Base-by-base conservation (phyloP, 192 early-diverging fungal species). In the Oehlia diaphana region DNA sequence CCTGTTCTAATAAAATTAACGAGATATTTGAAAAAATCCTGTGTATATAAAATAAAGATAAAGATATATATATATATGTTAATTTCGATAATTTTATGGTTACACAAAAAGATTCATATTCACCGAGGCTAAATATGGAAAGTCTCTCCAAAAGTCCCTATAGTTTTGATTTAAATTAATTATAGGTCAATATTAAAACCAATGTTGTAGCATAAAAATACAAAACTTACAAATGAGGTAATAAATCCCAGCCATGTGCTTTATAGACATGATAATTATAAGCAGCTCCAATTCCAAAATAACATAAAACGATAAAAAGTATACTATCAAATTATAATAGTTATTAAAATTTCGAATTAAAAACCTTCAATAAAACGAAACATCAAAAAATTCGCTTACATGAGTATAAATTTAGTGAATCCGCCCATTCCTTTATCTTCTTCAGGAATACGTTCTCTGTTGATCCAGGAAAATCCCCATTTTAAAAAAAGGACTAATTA, bases 131-230 rank as follows among this genome's bases (percentile, higher is more conserved):
- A 69, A 21, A 39, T 69, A 42, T n/a, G 67, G 67, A 13, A 69
- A 14, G 28, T 37, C 35, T 69, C 67, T 69, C 67, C 67, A 69
- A 69, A 69, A 69, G 35, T 69, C 67, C 67, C 67, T 69, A 69
- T 21, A 42, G 0, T 37, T 13, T 9, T 39, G 44, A 42, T 69
- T 69, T 44, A 39, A 37, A 21, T 21, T 44, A 21, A 21, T 39
- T 35, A 35, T 5, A 42, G 13, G 14, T 21, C 12, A 2, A 19
- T 21, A 35, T 19, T 33, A 68, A 68, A 68, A 68, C 14, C 13
- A 31, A 31, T 37, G 0, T 42, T 42, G 7, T 42, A 42, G 39
- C 39, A 8, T 42, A 42, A 37, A 37, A 37, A n/a, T 44, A 37
- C 16, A 19, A 69, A 14, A 44, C 67, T 39, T 21, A 69, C 67